Percentiles rank a stretch among this genome's conserved stretches.
Conservation (phyloP, 495 filamentous ascomycete genomes). For the Lasiosphaeria miniovina region DNA sequence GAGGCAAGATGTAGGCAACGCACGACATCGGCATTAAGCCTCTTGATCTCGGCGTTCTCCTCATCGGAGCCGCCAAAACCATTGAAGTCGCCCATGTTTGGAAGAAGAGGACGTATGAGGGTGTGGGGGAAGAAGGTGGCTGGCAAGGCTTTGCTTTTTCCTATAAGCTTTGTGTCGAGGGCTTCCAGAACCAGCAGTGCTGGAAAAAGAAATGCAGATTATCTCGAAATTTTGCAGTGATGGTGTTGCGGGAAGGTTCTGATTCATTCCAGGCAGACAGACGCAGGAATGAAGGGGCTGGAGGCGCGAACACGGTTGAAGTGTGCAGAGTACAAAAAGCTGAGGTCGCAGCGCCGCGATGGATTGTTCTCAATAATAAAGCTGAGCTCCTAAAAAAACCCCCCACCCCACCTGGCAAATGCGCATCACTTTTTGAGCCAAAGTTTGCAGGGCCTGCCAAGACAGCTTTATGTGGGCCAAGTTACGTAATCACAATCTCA, state of each 20-base stretch:
- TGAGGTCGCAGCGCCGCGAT: background rate
- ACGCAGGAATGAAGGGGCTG: conserved; percentile 5
- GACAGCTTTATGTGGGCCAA: too few relatives aligned
- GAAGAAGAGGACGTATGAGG: background rate
- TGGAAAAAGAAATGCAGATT: too few relatives aligned
- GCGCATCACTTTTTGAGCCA: background rate
- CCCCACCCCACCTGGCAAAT: background rate
- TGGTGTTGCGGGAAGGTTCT: background rate
- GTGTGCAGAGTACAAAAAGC: background rate
- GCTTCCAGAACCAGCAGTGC: too few relatives aligned
- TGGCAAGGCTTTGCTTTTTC: background rate
- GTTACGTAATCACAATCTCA: conserved; percentile 16
- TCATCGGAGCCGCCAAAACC: conserved; percentile 77
- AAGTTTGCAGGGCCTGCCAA: too few relatives aligned
- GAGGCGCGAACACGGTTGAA: background rate
- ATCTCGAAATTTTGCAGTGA: background rate
- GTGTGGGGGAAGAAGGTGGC: background rate
- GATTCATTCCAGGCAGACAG: background rate
- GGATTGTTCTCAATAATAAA: background rate
- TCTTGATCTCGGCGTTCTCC: conserved; percentile 79
- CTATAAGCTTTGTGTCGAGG: background rate
- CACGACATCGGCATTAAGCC: conserved; percentile 76
- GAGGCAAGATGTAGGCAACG: conserved; percentile 28
- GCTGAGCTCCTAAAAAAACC: background rate
- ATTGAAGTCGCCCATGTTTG: conserved; percentile 44